Percentiles rank a stretch among this genome's conserved stretches.
These are phyloP conservation scores for Pulveroboletus sp. DNA, from an alignment of 768 basidiomycete genomes.

Conservation along the genomic window DNA sequence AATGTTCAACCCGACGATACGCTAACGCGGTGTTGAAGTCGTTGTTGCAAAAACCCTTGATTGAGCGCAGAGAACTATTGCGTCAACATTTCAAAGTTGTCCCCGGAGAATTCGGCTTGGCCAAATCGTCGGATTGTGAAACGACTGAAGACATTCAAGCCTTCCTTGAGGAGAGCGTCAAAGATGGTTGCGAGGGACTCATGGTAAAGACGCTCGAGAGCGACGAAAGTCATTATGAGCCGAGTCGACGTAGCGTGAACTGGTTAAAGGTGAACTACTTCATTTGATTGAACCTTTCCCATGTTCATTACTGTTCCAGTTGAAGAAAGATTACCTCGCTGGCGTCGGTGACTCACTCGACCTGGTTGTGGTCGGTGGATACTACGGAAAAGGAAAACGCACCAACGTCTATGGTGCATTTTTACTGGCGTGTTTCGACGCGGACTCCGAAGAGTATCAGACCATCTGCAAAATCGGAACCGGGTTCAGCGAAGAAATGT, in stretches of 20 bases:
- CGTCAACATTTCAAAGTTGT: conserved; percentile 77
- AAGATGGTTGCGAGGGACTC: conserved; percentile 96
- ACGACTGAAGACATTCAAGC: conserved; percentile 90
- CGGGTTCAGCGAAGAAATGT: conserved; percentile 90
- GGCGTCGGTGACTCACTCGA: conserved; percentile 97
- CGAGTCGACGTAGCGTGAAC: conserved; percentile 90
- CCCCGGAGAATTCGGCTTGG: conserved; percentile 88
- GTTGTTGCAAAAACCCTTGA: conserved; percentile 69
- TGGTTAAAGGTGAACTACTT: conserved; percentile 83
- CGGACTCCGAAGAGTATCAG: conserved; percentile 90
- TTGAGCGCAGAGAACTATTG: conserved; percentile 73
- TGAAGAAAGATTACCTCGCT: conserved; percentile 97
- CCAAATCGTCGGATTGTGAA: conserved; percentile 84
- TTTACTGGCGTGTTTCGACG: conserved; percentile 94
- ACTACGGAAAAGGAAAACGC: conserved; percentile 96
- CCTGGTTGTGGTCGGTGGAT: conserved; percentile 95
- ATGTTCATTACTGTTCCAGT: conserved; percentile 41
- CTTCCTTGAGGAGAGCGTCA: conserved; percentile 95
- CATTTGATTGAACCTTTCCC: background rate
- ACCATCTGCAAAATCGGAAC: conserved; percentile 99
- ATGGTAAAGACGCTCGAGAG: conserved; percentile 99
- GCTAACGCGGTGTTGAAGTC: conserved; percentile 50
- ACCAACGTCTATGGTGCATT: conserved; percentile 98
- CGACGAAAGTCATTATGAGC: conserved; percentile 91
- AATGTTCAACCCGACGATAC: background rate